Percentiles rank a stretch among this genome's conserved stretches.
phyloP scores from a whole-genome alignment of 345 rosid genomes.

The Corchorus olitorius region DNA sequence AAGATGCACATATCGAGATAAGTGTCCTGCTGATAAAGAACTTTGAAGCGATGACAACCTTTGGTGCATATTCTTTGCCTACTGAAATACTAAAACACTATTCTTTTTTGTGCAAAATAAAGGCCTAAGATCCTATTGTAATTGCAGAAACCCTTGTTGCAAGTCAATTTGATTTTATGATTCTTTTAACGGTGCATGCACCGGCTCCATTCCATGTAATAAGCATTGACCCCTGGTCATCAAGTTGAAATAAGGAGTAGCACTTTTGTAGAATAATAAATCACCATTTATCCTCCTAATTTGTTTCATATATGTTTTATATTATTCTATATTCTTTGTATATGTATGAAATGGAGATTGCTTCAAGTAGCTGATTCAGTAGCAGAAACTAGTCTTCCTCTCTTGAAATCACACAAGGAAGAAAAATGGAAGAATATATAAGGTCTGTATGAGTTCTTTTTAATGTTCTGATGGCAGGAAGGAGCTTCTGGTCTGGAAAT shows the following conservation, averaged over 20 bases:
- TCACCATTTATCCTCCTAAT: background rate
- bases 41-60: background rate
- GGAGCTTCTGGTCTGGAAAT: background rate
- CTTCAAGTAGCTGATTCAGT: background rate
- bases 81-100: background rate
- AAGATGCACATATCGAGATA: background rate
- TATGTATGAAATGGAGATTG: slow-evolving; percentile 4
- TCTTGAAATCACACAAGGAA: background rate
- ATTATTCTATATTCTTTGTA: background rate
- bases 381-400: background rate
- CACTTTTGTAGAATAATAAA: slow-evolving; percentile 10
- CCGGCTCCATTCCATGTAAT: background rate
- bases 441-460: too few relatives aligned
- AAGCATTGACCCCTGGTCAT: background rate
- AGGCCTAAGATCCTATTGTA: background rate
- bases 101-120: too few relatives aligned
- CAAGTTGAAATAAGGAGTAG: slow-evolving; percentile 5
- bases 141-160: slow-evolving; percentile 7
- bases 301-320: background rate
- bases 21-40: background rate
- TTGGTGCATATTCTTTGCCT: slow-evolving; percentile 8
- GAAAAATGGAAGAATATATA: background rate
- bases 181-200: background rate
- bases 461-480: background rate
- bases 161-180: slow-evolving; percentile 2